These are phyloP conservation scores for Hygrophila difformis DNA, from an alignment of 257 asterid genomes.

Conservation along the genomic window DNA sequence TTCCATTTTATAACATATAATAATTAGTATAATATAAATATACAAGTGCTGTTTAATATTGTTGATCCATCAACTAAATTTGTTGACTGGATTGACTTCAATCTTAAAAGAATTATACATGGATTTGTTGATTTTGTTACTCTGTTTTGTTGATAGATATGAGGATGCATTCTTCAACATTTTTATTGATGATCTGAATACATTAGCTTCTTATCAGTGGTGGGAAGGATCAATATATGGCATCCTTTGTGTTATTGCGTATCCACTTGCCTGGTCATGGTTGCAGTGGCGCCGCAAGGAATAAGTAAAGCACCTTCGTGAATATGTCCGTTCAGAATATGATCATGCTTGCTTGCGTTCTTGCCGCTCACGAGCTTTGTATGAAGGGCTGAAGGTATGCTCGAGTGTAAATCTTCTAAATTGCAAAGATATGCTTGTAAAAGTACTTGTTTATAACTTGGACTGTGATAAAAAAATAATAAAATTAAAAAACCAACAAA, in stretches of 20 bases:
- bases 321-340: slow-evolving; percentile 88
- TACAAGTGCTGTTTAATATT: slow-evolving; percentile 3
- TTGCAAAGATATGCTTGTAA: no score
- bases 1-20: no score
- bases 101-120: no score
- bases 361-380: slow-evolving; percentile 90
- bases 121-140: slow-evolving; percentile 5
- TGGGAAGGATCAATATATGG: slow-evolving; percentile 89
- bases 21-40: not conserved
- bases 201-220: slow-evolving; percentile 80
- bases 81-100: slow-evolving; percentile 7
- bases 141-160: slow-evolving; percentile 44
- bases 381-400: slow-evolving; percentile 83
- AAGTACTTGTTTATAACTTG: slow-evolving; percentile 6
- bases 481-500: no score
- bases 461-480: not conserved
- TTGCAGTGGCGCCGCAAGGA: slow-evolving; percentile 73
- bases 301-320: slow-evolving; percentile 72
- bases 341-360: slow-evolving; percentile 94
- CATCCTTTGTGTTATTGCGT: slow-evolving; percentile 50
- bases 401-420: slow-evolving; percentile 6
- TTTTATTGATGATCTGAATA: slow-evolving; percentile 76
- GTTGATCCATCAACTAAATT: not conserved
- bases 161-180: slow-evolving; percentile 88
- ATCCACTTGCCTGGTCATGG: slow-evolving; percentile 92